Base-by-base conservation (phyloP, 139 green algal genomes). In the Auxenochlorella pyrenoidosa region DNA sequence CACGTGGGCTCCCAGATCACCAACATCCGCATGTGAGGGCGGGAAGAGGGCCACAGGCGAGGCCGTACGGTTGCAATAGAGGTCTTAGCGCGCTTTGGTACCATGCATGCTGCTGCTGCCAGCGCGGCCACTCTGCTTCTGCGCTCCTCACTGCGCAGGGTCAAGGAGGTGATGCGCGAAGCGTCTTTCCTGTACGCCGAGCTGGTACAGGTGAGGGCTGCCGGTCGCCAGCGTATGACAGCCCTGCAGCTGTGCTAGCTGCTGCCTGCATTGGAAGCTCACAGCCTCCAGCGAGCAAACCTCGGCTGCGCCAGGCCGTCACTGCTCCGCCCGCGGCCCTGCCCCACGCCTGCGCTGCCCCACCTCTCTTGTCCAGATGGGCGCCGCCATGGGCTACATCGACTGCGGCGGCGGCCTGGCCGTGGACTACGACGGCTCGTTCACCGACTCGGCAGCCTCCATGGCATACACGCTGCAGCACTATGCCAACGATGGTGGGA, bases 161-260 rank as follows among this genome's bases (percentile, higher is more conserved):
- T 95, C 36, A 95, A 95, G 88, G 91, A 93, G 75, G 93, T 94
- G 30, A 92, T 95, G 90, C 89, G 91, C 21, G 93, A 96, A 81
- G 93, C 89, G 36, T 88, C 83, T 66, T 88, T 88, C 80, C 82
- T 96, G 21, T 96, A 94, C 70, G 90, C 88, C 10, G 93, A 96
- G 89, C 90, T 96, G 66, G 88, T 85, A 12, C 86, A 89, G 85
- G 85, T 85, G 54, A 2, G 84, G 54, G 15, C 54, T 8, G 54
- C 54, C 16, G 54, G 54, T 8, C 18, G 15, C 54, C 54, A 54
- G 54, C 54, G 15, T 63, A 2, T 63, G 54, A 22, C 36, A 34
- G 13, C 3, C 38, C 19, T 54, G 72, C 38, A 38, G 41, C 41
- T 3, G 28, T 24, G 22, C 34, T 79, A 40, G 41, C 26, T 82